Evolutionary conservation across 2,329 filamentous ascomycete genomes (phyloP), one percentile per base, ranked within the genome.

Genomic region (Verruconis gallopava): DNA sequence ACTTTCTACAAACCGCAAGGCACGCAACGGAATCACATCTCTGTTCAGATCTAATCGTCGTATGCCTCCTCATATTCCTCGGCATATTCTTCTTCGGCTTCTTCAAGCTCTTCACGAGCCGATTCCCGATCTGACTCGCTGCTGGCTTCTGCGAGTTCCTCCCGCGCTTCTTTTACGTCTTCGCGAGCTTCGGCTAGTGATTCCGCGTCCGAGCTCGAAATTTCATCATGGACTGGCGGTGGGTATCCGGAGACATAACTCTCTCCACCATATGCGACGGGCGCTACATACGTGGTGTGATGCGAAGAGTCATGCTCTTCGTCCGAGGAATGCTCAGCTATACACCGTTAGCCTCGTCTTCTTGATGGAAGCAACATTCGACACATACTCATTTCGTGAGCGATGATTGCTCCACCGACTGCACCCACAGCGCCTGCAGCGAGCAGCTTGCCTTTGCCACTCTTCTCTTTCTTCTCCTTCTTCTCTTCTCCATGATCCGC

Each of bases 361-460:
- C 15, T 38, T 18, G 9, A 32, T 20, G 12, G 14, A 19, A 25
- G 14, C 4, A 22, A 17, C n/a, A n/a, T n/a, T n/a, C n/a, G 37
- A 37, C 38, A 63, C 67, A 44, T 65, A 79, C 75, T 61, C 12
- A 75, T 48, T 41, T 70, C 71, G 51, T 77, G 64, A 11, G 67
- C 69, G 44, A 79, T 56, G 25, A 75, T 52, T 3, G 72, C 76
- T 37, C 75, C 75, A 9, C 71, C 76, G 22, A 75, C 74, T 20
- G 77, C 47, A 52, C 75, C 76, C 34, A 67, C 76, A 4, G 71
- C 70, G 40, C 69, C 75, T 17, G 68, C 73, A 28, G 73, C 60
- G 15, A 77, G 55, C 51, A 73, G 63, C 50, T 69, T 68, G 25
- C 67, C 67, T 42, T 64, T 65, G 19, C 67, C 65, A 37, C 67